Percentiles rank a stretch among this genome's conserved stretches.
phyloP scores from a whole-genome alignment of 192 early-diverging fungal species.

The Linnemannia schmuckeri region DNA sequence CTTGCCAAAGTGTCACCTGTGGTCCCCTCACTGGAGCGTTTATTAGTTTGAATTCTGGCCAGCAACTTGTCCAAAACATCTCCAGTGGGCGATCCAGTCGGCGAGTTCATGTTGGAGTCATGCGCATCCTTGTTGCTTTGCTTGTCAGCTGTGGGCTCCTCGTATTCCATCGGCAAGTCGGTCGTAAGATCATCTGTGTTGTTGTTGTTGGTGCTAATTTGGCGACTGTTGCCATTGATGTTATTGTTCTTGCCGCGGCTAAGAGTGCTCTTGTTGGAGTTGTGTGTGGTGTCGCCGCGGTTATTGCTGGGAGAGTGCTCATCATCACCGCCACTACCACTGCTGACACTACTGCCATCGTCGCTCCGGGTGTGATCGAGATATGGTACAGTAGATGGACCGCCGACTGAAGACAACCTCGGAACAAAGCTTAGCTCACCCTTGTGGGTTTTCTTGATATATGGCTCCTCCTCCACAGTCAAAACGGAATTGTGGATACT shows the following conservation, averaged over 20 bases:
- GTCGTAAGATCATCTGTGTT: too few species aligned
- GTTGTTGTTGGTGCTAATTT: background rate
- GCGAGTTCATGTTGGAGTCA: constrained; percentile 25
- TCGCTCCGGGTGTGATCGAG: background rate
- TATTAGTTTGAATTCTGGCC: constrained; percentile 62
- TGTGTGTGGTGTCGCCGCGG: background rate
- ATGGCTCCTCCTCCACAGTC: constrained; percentile 61
- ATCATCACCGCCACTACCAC: background rate
- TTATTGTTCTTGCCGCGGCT: background rate
- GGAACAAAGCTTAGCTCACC: constrained; percentile 68
- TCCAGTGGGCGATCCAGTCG: constrained; percentile 44
- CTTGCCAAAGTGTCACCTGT: constrained; percentile 50
- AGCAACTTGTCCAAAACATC: constrained; percentile 68
- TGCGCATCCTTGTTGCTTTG: constrained; percentile 33
- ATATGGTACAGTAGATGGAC: background rate
- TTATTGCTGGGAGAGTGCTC: background rate
- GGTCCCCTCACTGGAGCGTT: constrained; percentile 42
- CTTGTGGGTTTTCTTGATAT: constrained; percentile 74
- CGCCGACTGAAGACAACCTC: background rate
- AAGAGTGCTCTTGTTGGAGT: background rate
- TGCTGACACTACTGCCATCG: background rate
- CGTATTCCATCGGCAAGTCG: background rate
- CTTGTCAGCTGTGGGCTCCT: constrained; percentile 17
- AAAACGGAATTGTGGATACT: constrained; percentile 70
- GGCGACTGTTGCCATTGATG: background rate